phyloP scores from a whole-genome alignment of 1,284 basidiomycete species.

The Cryptococcus amylolentus region DNA sequence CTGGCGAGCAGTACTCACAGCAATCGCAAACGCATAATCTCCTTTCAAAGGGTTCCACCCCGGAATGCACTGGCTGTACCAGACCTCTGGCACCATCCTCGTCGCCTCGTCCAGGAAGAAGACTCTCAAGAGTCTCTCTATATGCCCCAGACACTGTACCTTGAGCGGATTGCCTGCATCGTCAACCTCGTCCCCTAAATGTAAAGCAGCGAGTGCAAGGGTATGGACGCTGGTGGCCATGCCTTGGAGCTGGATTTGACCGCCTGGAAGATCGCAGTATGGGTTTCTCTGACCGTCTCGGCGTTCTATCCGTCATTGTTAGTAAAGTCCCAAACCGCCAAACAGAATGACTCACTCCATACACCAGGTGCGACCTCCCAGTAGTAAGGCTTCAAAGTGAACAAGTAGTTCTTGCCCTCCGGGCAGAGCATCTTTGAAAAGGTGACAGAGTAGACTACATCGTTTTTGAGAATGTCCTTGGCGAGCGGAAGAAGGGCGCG shows the following conservation, averaged over 20 bases:
- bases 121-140: slow-evolving; percentile 18
- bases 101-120: slow-evolving; percentile 35
- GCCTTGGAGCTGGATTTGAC: slow-evolving; percentile 30
- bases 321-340: neutral
- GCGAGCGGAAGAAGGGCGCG: slow-evolving; percentile 7
- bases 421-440: slow-evolving; percentile 18
- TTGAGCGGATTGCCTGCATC: neutral
- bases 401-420: slow-evolving; percentile 29
- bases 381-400: slow-evolving; percentile 32
- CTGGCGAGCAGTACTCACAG: slow-evolving; percentile 19
- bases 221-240: slow-evolving; percentile 18
- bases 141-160: slow-evolving; percentile 6
- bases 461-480: neutral
- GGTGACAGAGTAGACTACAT: slow-evolving; percentile 26
- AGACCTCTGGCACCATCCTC: slow-evolving; percentile 31
- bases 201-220: slow-evolving; percentile 16
- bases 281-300: neutral
- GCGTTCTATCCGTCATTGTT: neutral
- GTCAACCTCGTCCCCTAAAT: slow-evolving; percentile 6
- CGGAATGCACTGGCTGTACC: slow-evolving; percentile 30
- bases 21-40: slow-evolving; percentile 29
- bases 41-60: slow-evolving; percentile 20
- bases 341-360: slow-evolving; percentile 23
- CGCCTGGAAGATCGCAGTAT: slow-evolving; percentile 28
- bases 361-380: slow-evolving; percentile 23